Evolutionary conservation across 495 filamentous ascomycete species (phyloP), one percentile per base, ranked within the genome.

Genomic region (Penicillium ucsense): DNA sequence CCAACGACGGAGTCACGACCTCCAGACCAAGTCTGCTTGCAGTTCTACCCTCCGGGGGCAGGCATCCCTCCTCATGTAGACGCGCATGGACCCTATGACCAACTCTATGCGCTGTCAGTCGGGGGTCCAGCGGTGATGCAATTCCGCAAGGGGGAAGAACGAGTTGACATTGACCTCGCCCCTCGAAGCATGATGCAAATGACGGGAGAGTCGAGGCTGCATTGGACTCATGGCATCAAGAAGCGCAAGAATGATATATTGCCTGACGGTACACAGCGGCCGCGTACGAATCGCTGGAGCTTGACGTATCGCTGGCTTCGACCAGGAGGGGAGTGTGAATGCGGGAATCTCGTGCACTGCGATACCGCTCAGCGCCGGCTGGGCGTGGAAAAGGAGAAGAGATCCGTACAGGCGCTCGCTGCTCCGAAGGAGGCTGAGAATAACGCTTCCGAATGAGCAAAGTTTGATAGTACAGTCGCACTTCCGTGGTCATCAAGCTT

Each of bases 51-150:
- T 27, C 67, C 65, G 3, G 67, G 67, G 10, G 52, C 55, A 8
- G 67, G 67, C n/a, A 70, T 70, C 38, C 67, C 67, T 31, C 67
- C 67, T 12, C 67, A 70, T 46, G 63, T 66, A 41, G 67, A 70
- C 47, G 57, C 65, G 12, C 67, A 70, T 46, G 48, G 45, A 32
- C 54, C 61, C 8, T 70, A 61, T 50, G 67, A 70, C 35, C 67
- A 70, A 53, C 65, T 70, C 7, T 70, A 70, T 39, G 67, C 67
- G 34, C 42, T 70, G 11, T 65, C 61, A 2, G 38, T 70, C 9
- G 67, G 67, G 4, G 62, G 63, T 3, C 67, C 67, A 29, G 57
- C 61, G 0, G 45, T 68, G 11, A 70, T 70, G 67, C 53, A 61
- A 12, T 65, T 70, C 36, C 58, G 63, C 20, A 41, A 38, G 31